phyloP scores from a whole-genome alignment of 805 yeast species.

The Wickerhamiella kurtzmanii region DNA sequence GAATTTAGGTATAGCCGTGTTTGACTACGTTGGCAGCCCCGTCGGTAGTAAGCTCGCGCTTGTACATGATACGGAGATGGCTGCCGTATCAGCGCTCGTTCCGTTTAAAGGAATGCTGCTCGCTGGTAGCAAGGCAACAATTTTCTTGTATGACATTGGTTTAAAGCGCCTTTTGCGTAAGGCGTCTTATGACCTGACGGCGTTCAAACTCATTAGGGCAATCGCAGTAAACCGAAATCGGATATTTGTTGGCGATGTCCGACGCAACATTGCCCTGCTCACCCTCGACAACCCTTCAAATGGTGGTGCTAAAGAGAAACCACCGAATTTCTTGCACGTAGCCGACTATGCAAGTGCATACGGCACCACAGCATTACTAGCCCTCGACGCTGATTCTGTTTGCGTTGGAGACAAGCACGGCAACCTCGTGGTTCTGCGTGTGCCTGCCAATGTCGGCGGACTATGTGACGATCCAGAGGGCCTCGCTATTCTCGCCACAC shows the following conservation, averaged over 20 bases:
- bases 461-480: constrained; percentile 39
- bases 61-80: constrained; percentile 49
- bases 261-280: constrained; percentile 47
- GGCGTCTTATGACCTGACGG: constrained; percentile 35
- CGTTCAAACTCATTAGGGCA: constrained; percentile 39
- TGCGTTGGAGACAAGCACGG: constrained; percentile 85
- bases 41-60: constrained; percentile 26
- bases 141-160: constrained; percentile 49
- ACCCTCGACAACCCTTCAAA: constrained; percentile 33
- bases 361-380: constrained; percentile 44
- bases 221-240: constrained; percentile 43
- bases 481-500: constrained; percentile 28
- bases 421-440: constrained; percentile 52
- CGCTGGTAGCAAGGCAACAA: constrained; percentile 28
- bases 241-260: constrained; percentile 58
- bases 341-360: constrained; percentile 59
- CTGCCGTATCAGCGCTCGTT: constrained; percentile 31
- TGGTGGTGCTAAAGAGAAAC: background rate
- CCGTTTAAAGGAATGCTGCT: constrained; percentile 49
- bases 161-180: constrained; percentile 64
- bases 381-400: constrained; percentile 63
- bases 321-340: constrained; percentile 42
- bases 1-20: background rate
- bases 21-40: constrained; percentile 8
- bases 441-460: constrained; percentile 37